Conservation (phyloP, 2,329 filamentous ascomycete genomes). For the Colletotrichum abscissum region DNA sequence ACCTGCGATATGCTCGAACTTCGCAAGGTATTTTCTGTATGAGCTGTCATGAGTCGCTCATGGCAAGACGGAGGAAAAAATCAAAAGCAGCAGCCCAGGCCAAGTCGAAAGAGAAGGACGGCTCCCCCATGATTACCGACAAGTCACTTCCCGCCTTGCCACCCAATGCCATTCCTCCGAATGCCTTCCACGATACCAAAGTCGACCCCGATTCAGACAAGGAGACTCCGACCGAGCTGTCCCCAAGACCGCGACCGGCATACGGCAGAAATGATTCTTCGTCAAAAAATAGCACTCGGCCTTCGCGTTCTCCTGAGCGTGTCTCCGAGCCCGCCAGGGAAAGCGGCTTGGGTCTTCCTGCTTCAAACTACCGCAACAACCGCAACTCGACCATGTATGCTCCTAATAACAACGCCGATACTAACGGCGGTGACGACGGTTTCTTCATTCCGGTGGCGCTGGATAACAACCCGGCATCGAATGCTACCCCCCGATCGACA, state of each 20-base stretch:
- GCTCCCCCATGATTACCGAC: conserved; percentile 78
- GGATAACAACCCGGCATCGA: conserved; percentile 73
- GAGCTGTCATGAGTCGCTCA: conserved; percentile 96
- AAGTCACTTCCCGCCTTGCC: conserved; percentile 94
- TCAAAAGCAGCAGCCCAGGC: conserved; percentile 74
- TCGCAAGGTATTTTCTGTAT: conserved; percentile 99
- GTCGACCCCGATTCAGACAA: conserved; percentile 65
- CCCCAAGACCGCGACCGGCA: conserved; percentile 67
- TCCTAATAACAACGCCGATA: conserved; percentile 52
- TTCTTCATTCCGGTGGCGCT: conserved; percentile 83
- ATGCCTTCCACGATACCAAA: conserved; percentile 71
- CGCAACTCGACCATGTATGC: conserved; percentile 76
- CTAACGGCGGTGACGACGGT: conserved; percentile 65
- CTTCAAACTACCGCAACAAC: conserved; percentile 82
- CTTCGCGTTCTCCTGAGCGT: conserved; percentile 66
- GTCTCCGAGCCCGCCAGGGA: conserved; percentile 54
- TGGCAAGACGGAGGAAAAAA: conserved; percentile 91
- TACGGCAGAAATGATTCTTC: conserved; percentile 65
- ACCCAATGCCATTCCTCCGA: conserved; percentile 74
- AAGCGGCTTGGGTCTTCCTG: conserved; percentile 77
- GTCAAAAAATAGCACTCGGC: conserved; percentile 64
- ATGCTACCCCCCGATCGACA: conserved; percentile 64
- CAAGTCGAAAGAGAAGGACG: conserved; percentile 72
- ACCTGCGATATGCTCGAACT: conserved; percentile 95
- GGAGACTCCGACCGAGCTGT: conserved; percentile 76